phyloP scores from a whole-genome alignment of 1,284 basidiomycete genomes.

The Trichosporon sp. region DNA sequence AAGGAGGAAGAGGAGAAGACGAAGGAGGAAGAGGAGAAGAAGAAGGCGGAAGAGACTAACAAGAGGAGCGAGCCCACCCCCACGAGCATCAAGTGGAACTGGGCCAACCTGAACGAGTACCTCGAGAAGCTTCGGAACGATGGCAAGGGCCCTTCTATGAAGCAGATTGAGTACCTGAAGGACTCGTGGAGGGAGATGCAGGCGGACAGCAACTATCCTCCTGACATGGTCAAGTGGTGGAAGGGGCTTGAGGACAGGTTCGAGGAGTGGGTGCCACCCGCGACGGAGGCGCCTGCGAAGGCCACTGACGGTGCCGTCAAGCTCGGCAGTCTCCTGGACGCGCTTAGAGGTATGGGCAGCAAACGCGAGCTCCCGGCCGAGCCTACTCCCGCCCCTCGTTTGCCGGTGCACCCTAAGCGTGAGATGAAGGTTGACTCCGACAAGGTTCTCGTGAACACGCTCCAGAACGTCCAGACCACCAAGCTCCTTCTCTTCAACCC shows the following conservation, averaged over 20 bases:
- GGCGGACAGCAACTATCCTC: not conserved
- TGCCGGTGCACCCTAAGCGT: not conserved
- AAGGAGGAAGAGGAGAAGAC: too few relatives aligned
- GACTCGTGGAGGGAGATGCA: not conserved
- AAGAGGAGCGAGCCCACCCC: not conserved
- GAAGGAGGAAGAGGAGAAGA: not conserved
- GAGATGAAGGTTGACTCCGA: not conserved
- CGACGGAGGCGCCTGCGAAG: not conserved
- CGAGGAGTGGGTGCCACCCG: not conserved
- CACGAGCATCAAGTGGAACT: not conserved
- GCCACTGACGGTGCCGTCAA: not conserved
- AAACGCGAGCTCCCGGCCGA: not conserved
- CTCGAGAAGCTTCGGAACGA: not conserved
- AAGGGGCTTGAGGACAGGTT: not conserved
- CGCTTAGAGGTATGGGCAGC: not conserved
- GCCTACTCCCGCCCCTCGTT: not conserved
- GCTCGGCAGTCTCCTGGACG: not conserved
- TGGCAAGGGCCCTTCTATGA: not conserved
- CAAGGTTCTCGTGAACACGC: not conserved
- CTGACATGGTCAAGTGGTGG: not conserved
- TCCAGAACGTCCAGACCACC: not conserved
- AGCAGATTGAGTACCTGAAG: not conserved
- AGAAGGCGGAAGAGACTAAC: not conserved
- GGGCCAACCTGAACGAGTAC: not conserved
- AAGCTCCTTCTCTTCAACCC: not conserved